Evolutionary conservation across 169 alveolate species (phyloP), one percentile per base, ranked within the genome.

Genomic region (Theileria luwenshuni): DNA sequence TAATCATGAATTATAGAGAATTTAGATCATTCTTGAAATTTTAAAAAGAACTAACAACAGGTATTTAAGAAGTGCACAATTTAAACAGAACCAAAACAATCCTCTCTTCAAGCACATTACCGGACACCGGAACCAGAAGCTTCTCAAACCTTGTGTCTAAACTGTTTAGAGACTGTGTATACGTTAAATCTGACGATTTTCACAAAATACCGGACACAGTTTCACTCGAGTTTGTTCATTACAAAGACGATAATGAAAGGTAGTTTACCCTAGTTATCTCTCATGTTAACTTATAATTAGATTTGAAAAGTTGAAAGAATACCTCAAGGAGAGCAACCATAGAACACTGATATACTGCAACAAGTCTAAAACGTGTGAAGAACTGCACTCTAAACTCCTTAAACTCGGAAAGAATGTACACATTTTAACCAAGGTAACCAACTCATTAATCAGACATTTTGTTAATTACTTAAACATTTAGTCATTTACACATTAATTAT

Each of bases 201-300:
- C 68, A 68, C 30, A 68, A 6, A 25, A 68, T 68, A 1, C 65
- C 76, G n/a, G 8, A 35, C 52, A 68, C 21, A 13, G 33, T 68
- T 19, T 17, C 28, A 47, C 23, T 41, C 30, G 71, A 68, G 13
- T 68, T 51, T 19, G 35, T 68, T 2, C 38, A 68, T 30, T 68
- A 45, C 76, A 47, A 68, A 54, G 76, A 68, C 25, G 56, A 51
- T 1, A 38, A 23, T 1, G 72, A 62, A 8, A 62, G 58, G 72
- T 62, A 32, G 30, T n/a, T 54, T 43, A 43, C 19, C 51, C 15
- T 49, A 49, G 28, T 49, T 10, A 10, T 10, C 13, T 5, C 28
- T 49, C 13, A 10, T 6, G 7, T 49, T 19, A 49, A 12, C n/a
- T 49, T 5, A 10, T 6, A 19, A 27, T 5, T 62, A 62, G 72